Base-by-base conservation (phyloP, 208 protist genomes). In the Leishmania major region DNA sequence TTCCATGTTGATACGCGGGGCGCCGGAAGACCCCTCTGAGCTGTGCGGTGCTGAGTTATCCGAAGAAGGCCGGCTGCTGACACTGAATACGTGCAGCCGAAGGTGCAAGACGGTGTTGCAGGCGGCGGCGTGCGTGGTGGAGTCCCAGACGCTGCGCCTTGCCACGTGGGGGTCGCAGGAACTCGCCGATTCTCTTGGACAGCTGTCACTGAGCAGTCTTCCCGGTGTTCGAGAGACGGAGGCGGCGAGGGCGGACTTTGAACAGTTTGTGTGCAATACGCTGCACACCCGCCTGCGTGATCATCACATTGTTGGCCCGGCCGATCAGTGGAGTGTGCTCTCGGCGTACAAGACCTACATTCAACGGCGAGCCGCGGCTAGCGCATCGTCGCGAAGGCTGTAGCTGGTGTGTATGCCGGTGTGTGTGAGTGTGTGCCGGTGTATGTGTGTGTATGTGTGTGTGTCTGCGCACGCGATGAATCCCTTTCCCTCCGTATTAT, bases 1-100 rank as follows among this genome's bases (percentile, higher is more conserved):
- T 73, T 78, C 84, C 17, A 55, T 93, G 43, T 37, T 96, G 15
- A 87, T 96, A 37, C 91, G 91, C 43, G 93, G 82, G 22, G 77
- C 72, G 15, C 73, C 82, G 28, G 82, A 86, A 4, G 73, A 82
- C 53, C 60, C 78, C 7, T 43, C 70, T 4, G 77, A 86, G 35
- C 62, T 79, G 28, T 82, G 45, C 55, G 82, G 82, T 2, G 78
- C 78, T 57, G 59, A 75, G 53, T 72, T 86, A 11, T 51, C 72
- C 40, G 82, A 86, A 47, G 82, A 86, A 15, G 82, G 82, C 8
- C 77, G 82, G 0, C 77, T 79, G 78, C 78, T 86, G 35, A 74
- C 82, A 6, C 53, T 86, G 62, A 69, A 55, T 67, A 82, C 78
- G 43, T 86, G 78, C 66, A 66, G 78, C 22, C 77, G 64, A 31